A percentile compares a stretch with the other conserved stretches of the same genome.
Conservation (phyloP, 2,329 filamentous ascomycete species). For the Penicillium carneum region DNA sequence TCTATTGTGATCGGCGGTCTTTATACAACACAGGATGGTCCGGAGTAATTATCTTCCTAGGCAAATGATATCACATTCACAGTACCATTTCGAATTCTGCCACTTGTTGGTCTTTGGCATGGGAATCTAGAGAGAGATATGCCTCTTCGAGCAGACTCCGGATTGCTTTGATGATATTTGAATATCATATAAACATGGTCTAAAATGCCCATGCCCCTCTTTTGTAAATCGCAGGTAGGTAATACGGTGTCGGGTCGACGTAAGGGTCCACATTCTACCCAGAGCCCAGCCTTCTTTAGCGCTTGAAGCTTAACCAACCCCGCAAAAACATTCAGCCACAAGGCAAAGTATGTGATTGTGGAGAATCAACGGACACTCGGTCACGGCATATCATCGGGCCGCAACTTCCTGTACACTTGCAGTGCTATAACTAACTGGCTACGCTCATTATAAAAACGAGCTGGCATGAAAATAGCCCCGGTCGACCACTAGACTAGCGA, state of each 20-base stretch:
- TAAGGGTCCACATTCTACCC: conserved; percentile 19
- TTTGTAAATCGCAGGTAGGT: neutral
- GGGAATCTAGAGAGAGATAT: neutral
- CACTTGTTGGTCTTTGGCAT: neutral
- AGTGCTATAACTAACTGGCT: conserved; percentile 7
- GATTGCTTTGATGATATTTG: neutral
- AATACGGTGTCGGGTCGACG: conserved; percentile 2
- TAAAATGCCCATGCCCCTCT: neutral
- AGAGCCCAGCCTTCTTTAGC: neutral
- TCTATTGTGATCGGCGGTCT: conserved; percentile 28
- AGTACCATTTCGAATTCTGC: neutral
- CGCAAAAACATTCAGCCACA: conserved; percentile 25
- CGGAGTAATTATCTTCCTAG: conserved; percentile 2
- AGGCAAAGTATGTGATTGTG: conserved; percentile 5
- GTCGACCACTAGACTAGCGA: neutral
- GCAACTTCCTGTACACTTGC: neutral
- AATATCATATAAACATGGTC: neutral
- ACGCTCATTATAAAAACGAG: conserved; percentile 26
- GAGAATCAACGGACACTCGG: conserved; percentile 34
- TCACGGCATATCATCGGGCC: neutral
- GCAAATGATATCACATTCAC: neutral
- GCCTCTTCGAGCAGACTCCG: neutral
- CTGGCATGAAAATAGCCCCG: neutral
- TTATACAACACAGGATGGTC: neutral
- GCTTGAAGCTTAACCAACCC: conserved; percentile 20